These are phyloP conservation scores for Pisolithus sp. DNA, from an alignment of 768 basidiomycete genomes.

Conservation along the genomic window DNA sequence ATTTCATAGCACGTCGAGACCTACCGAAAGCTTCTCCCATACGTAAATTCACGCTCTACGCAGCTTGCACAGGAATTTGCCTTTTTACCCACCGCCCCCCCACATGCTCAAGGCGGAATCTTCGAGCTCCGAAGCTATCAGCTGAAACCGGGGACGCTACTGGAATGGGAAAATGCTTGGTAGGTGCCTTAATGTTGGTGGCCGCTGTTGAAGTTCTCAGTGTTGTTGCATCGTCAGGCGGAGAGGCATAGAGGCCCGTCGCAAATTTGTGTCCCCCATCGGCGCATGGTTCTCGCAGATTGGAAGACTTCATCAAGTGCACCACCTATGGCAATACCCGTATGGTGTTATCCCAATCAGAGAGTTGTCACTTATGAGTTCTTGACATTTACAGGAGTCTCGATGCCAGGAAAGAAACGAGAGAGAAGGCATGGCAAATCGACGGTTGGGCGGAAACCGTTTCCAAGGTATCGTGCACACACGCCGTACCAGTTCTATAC, in stretches of 20 bases:
- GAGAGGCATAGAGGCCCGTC: conserved; percentile 88
- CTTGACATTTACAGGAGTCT: conserved; percentile 45
- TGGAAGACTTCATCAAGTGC: conserved; percentile 79
- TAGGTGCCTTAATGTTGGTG: conserved; percentile 25
- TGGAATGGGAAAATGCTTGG: conserved; percentile 97
- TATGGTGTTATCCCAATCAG: conserved; percentile 33
- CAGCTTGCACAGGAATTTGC: conserved; percentile 93
- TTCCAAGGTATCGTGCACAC: conserved; percentile 53
- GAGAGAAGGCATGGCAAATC: conserved; percentile 90
- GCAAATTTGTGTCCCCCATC: conserved; percentile 77
- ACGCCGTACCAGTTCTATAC: conserved; percentile 9
- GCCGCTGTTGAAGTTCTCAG: neutral
- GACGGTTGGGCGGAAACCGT: conserved; percentile 96
- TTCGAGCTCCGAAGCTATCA: conserved; percentile 92
- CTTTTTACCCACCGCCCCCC: conserved; percentile 88
- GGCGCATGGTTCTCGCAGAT: conserved; percentile 93
- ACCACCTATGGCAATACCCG: conserved; percentile 98
- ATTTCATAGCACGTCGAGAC: conserved; percentile 51
- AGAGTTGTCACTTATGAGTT: conserved; percentile 3
- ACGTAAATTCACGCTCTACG: conserved; percentile 60
- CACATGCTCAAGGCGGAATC: conserved; percentile 79
- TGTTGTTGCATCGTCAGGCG: conserved; percentile 48
- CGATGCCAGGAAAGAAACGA: conserved; percentile 71
- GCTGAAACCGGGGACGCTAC: conserved; percentile 78
- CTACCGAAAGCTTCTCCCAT: conserved; percentile 72